Conservation (phyloP, 1,284 basidiomycete species). For the Cryptococcus sp. region DNA sequence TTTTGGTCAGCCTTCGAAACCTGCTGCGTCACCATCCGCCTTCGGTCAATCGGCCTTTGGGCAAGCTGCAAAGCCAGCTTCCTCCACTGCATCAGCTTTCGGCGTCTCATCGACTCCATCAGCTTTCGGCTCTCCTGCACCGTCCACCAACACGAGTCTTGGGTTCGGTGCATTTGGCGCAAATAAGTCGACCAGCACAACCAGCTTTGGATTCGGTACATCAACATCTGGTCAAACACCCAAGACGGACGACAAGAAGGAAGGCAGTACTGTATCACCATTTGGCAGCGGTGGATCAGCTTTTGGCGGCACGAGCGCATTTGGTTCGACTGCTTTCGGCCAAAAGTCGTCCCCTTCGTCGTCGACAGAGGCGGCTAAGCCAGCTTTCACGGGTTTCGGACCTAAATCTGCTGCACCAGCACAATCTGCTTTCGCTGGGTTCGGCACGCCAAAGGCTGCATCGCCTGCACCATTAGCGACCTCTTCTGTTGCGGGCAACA, state of each 20-base stretch:
- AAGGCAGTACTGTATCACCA: conserved; percentile 6
- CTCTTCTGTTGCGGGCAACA: background rate
- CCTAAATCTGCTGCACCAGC: conserved; percentile 4
- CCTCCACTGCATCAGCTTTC: conserved; percentile 16
- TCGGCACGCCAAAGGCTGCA: conserved; percentile 16
- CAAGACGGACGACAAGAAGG: conserved; percentile 6
- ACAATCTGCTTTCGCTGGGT: conserved; percentile 24
- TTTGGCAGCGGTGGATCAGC: conserved; percentile 21
- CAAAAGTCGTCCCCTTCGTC: conserved; percentile 4
- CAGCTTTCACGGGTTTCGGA: conserved; percentile 25
- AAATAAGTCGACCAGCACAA: conserved; percentile 7
- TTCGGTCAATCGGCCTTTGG: conserved; percentile 31
- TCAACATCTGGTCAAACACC: conserved; percentile 26
- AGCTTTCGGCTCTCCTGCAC: conserved; percentile 10
- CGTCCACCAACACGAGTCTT: background rate
- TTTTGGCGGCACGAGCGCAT: conserved; percentile 17
- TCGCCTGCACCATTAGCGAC: conserved; percentile 3
- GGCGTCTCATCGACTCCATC: conserved; percentile 11
- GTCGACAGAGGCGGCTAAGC: background rate
- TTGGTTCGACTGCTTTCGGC: conserved; percentile 11
- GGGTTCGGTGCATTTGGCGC: conserved; percentile 15
- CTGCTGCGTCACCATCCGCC: conserved; percentile 18
- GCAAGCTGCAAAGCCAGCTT: conserved; percentile 22
- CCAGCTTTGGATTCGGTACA: conserved; percentile 23
- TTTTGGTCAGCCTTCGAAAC: background rate